Evolutionary conservation across 140 eudicot species (phyloP).

Genomic region (Senecio squalidus): DNA sequence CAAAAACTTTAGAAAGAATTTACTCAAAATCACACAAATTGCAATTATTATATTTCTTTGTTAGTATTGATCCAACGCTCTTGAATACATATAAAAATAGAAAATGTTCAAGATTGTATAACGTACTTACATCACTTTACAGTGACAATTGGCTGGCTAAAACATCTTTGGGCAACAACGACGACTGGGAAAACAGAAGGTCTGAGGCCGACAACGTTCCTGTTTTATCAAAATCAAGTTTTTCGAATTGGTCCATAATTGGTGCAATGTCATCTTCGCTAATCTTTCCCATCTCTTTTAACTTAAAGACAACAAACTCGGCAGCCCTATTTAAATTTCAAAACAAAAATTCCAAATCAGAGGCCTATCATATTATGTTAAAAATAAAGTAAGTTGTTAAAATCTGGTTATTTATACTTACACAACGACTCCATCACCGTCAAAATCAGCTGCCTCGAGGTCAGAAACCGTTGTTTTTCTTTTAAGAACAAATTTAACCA

Average conservation of each 20-base stretch:
- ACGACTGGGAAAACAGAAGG: conserved; percentile 50
- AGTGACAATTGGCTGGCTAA: conserved; percentile 13
- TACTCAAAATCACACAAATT: too few species aligned
- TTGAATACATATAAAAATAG: background rate
- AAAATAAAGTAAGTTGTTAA: background rate
- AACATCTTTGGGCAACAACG: background rate
- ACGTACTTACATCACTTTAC: conserved; percentile 7
- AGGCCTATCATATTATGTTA: too few species aligned
- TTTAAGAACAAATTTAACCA: conserved; percentile 58
- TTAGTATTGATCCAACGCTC: too few species aligned
- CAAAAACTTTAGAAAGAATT: too few species aligned
- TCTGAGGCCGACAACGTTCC: conserved; percentile 77
- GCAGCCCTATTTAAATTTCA: conserved; percentile 52
- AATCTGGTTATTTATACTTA: conserved; percentile 31
- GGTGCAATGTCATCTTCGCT: conserved; percentile 58
- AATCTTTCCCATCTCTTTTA: conserved; percentile 98
- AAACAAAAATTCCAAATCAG: conserved; percentile 10
- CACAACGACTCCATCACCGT: conserved; percentile 68
- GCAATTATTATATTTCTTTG: too few species aligned
- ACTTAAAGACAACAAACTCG: conserved; percentile 63
- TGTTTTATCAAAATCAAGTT: conserved; percentile 83
- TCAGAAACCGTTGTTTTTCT: conserved; percentile 56
- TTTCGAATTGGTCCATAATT: conserved; percentile 68
- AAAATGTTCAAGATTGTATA: background rate
- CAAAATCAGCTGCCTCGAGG: conserved; percentile 88